Conservation (phyloP, 2,329 filamentous ascomycete genomes). For the Spiromastix sp. region DNA sequence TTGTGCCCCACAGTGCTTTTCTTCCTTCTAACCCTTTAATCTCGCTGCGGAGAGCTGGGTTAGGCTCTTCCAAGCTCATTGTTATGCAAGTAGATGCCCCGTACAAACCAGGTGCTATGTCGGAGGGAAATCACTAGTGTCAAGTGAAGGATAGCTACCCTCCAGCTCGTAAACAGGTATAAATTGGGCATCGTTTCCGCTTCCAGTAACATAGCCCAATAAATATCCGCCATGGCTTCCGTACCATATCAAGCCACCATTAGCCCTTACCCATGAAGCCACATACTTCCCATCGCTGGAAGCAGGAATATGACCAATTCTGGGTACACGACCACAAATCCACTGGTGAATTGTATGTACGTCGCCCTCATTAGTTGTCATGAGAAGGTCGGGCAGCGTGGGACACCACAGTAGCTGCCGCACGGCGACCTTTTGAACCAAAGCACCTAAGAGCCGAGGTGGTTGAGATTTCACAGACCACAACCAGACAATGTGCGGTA, state of each 20-base stretch:
- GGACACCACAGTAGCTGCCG: slow-evolving; percentile 32
- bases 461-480: slow-evolving; percentile 25
- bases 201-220: slow-evolving; percentile 7
- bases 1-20: too few species aligned
- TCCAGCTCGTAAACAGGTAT: slow-evolving; percentile 6
- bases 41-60: too few species aligned
- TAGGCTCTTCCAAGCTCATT: too few species aligned
- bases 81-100: too few species aligned
- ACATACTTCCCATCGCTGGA: slow-evolving; percentile 6
- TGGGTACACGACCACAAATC: slow-evolving; percentile 9
- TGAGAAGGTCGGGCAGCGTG: slow-evolving; percentile 25
- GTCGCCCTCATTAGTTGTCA: slow-evolving; percentile 26
- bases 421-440: slow-evolving; percentile 34
- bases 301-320: slow-evolving; percentile 6
- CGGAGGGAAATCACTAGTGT: slow-evolving; percentile 6
- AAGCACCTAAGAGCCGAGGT: slow-evolving; percentile 21
- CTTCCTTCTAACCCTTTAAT: too few species aligned
- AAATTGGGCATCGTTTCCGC: slow-evolving; percentile 6
- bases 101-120: too few species aligned
- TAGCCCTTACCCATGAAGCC: slow-evolving; percentile 8
- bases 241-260: slow-evolving; percentile 9
- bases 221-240: slow-evolving; percentile 8
- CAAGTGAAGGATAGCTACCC: slow-evolving; percentile 5
- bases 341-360: slow-evolving; percentile 21
- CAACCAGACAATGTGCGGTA: slow-evolving; percentile 36